Evolutionary conservation across 179 eudicot genomes (phyloP).

Genomic region (Monotropa hypopitys): DNA sequence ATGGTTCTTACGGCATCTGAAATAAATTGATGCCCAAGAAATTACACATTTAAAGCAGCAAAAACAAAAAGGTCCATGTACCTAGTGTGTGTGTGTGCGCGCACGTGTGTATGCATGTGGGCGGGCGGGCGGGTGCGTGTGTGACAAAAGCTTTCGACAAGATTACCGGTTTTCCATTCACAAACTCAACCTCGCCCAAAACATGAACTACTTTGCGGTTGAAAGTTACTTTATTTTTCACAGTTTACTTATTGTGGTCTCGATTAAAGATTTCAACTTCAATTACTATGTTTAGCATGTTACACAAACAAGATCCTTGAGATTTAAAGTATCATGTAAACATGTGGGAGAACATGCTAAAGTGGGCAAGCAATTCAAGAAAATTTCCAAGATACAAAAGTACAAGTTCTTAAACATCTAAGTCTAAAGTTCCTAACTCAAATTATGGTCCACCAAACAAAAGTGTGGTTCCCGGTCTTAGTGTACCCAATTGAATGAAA

Average conservation of each 20-base stretch:
- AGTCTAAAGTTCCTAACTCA: not conserved
- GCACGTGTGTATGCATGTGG: not conserved
- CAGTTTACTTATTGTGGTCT: not conserved
- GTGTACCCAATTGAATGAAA: not conserved
- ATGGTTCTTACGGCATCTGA: conserved; percentile 95
- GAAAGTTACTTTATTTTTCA: not conserved
- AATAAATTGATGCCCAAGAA: not conserved
- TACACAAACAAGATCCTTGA: not conserved
- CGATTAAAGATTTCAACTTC: not conserved
- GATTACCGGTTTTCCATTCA: too few relatives aligned
- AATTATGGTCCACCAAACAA: not conserved
- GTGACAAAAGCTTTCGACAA: not conserved
- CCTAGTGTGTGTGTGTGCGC: not conserved
- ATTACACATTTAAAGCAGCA: not conserved
- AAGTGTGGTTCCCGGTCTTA: not conserved
- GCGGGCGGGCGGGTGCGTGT: too few relatives aligned
- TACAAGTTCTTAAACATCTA: not conserved
- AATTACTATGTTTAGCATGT: not conserved
- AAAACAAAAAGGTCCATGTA: not conserved
- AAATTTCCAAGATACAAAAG: not conserved
- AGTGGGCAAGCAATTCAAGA: not conserved
- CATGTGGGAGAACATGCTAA: not conserved
- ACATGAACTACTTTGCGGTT: not conserved
- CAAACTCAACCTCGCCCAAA: too few relatives aligned
- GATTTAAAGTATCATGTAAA: not conserved